A percentile compares a stretch with the other conserved stretches of the same genome.
These are phyloP conservation scores for Solanum bulbocastanum DNA, from an alignment of 257 asterid genomes.

Conservation along the genomic window DNA sequence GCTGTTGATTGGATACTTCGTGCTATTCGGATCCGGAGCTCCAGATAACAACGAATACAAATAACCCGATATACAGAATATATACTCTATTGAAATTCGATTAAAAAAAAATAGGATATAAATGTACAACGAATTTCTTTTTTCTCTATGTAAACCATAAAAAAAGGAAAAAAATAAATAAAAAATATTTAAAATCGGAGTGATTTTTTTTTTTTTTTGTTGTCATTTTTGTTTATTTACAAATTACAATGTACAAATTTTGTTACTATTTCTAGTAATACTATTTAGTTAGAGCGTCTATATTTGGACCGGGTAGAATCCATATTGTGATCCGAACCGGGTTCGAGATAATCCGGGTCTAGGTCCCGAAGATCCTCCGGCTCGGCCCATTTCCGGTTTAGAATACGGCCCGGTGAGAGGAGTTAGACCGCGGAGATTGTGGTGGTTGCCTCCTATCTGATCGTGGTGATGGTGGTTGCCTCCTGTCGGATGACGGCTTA, in stretches of 20 bases:
- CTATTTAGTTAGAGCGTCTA: background rate
- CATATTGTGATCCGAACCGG: background rate
- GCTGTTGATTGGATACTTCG: constrained; percentile 43
- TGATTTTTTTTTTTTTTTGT: background rate
- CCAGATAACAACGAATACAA: constrained; percentile 21
- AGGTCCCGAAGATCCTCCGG: background rate
- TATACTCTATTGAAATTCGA: background rate
- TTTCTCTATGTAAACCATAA: background rate
- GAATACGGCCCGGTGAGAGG: background rate
- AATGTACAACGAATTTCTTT: background rate
- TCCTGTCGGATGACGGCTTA: background rate
- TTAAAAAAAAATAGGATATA: background rate
- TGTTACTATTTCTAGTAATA: background rate
- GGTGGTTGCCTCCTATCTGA: background rate
- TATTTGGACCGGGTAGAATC: background rate
- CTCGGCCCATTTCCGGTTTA: background rate
- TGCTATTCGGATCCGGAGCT: constrained; percentile 22
- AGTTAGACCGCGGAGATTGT: background rate
- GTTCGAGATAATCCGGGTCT: background rate
- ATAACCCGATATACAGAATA: background rate
- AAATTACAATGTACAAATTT: background rate
- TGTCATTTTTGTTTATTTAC: background rate
- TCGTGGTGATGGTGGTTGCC: background rate
- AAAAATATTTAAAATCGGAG: background rate
- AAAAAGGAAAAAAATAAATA: background rate